Evolutionary conservation across 495 filamentous ascomycete genomes (phyloP).

Genomic region (Aspergillus sclerotioniger): DNA sequence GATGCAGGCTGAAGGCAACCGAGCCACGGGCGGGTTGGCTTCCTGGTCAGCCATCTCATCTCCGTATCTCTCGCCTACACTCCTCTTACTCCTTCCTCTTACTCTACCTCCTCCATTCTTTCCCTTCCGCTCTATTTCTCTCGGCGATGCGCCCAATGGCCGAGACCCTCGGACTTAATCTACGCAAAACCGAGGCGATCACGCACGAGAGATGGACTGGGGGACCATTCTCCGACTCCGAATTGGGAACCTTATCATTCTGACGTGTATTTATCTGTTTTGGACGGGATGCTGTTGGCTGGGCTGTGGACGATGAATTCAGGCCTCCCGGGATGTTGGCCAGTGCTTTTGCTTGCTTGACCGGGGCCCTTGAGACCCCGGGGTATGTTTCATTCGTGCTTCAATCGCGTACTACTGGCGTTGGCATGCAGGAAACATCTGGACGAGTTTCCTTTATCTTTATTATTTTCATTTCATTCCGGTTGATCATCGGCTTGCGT

Average conservation of each 20-base stretch:
- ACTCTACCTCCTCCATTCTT: background rate
- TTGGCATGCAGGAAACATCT: conserved; percentile 28
- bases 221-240: conserved; percentile 1
- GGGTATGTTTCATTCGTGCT: conserved; percentile 28
- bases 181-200: background rate
- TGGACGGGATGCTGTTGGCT: conserved; percentile 12
- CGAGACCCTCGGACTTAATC: conserved; percentile 3
- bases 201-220: background rate
- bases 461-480: conserved; percentile 18
- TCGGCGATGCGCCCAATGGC: background rate
- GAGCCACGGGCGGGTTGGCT: background rate
- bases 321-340: background rate
- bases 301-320: conserved; percentile 8
- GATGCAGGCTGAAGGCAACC: background rate
- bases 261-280: conserved; percentile 14
- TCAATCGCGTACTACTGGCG: conserved; percentile 24
- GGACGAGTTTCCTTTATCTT: conserved; percentile 22
- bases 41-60: background rate
- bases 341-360: conserved; percentile 22
- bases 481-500: conserved; percentile 19
- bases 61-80: background rate
- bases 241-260: conserved; percentile 9
- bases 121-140: background rate
- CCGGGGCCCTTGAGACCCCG: conserved; percentile 17
- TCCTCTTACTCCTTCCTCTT: background rate